These are phyloP conservation scores for Raffaelea arxii DNA, from an alignment of 2,329 filamentous ascomycete genomes.

Conservation along the genomic window DNA sequence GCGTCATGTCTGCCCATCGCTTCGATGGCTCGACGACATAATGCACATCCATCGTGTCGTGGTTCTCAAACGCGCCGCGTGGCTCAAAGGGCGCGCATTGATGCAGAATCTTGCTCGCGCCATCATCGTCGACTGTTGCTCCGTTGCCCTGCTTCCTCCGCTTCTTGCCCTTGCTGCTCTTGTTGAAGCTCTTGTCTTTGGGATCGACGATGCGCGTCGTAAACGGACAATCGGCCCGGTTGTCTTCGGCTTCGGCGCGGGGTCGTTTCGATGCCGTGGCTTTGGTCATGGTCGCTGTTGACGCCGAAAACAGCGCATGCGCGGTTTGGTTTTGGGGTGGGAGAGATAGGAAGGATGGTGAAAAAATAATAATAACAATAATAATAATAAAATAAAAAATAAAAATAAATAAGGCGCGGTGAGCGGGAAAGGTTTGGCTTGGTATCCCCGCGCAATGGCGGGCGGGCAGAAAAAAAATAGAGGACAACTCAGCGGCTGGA, in stretches of 20 bases:
- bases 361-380: not conserved
- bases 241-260: conserved; percentile 38
- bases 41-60: conserved; percentile 44
- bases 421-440: too few relatives aligned
- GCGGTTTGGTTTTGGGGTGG: too few relatives aligned
- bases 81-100: conserved; percentile 47
- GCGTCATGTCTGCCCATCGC: conserved; percentile 48
- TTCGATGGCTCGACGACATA: conserved; percentile 43
- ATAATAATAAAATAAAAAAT: too few relatives aligned
- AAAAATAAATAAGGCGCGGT: too few relatives aligned
- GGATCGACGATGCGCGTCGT: conserved; percentile 34
- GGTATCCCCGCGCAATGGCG: too few relatives aligned
- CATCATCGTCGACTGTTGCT: conserved; percentile 31
- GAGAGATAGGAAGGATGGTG: not conserved
- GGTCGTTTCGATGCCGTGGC: conserved; percentile 32
- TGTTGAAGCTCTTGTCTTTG: conserved; percentile 37
- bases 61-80: conserved; percentile 42
- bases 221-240: conserved; percentile 48
- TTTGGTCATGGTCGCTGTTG: conserved; percentile 11
- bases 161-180: conserved; percentile 33
- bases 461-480: too few relatives aligned
- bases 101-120: conserved; percentile 31
- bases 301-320: too few relatives aligned
- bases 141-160: conserved; percentile 26
- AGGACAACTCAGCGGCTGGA: too few relatives aligned